Evolutionary conservation across 2,329 filamentous ascomycete genomes (phyloP), one percentile per base, ranked within the genome.

Genomic region (Ophiostoma sp.): DNA sequence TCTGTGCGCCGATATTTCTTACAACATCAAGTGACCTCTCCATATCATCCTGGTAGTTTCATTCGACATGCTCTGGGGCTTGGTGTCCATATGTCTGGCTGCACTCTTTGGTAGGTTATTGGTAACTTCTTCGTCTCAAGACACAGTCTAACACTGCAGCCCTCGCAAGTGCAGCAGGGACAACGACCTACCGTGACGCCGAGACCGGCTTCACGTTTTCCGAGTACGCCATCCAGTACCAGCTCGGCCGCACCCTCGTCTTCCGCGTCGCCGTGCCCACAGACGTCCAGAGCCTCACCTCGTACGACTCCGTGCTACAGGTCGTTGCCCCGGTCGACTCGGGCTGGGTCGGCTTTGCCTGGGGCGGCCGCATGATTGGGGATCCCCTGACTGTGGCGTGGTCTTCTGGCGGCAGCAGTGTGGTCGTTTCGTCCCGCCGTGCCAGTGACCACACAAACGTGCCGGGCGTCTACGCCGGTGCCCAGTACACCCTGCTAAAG

Each of bases 221-320:
- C 0, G 7, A 52, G 48, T 52, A 52, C n/a, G 39, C 64, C 11
- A 67, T 62, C 1, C 64, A 68, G 67, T 72, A 72, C 54, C 20
- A 67, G 20, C n/a, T 71, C 27, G 67, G 65, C 33, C 68, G 68
- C 35, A 65, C 65, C 13, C 69, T 72, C 8, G 54, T 70, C 3
- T 73, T 71, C 64, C 71, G 74, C 15, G 57, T 75, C 1, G 72
- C 73, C 36, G 70, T 74, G 11, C 72, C 74, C 0, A 68, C 31
- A 1, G 15, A 66, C 2, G 70, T 69, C 15, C 69, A 67, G 8
- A 74, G 77, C 41, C 48, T 71, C 4, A 70, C 70, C 4, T 69
- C 68, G 13, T 75, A 73, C 62, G 74, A 75, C 54, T 71, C 73
- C 67, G 74, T 72, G 39, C 62, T 75, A 3, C 74, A 75, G 69